These are phyloP conservation scores for Geosmithia morbida DNA, from an alignment of 2,329 filamentous ascomycete genomes.

Conservation along the genomic window DNA sequence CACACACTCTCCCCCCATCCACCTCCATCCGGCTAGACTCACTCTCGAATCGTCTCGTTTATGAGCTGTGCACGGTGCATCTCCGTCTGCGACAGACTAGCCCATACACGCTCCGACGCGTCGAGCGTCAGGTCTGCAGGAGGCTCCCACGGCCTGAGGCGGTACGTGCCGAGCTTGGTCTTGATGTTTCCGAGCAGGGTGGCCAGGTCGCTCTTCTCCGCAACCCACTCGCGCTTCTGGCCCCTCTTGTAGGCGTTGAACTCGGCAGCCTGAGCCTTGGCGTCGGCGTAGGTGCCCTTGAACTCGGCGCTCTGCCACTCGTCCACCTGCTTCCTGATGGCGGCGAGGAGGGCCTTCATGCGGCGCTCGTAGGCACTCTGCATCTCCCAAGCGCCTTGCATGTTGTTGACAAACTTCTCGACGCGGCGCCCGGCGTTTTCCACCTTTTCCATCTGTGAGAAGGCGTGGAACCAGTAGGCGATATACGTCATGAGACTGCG, in stretches of 20 bases:
- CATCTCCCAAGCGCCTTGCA: slow-evolving; percentile 99
- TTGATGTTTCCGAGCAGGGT: slow-evolving; percentile 95
- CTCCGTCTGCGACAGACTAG: slow-evolving; percentile 64
- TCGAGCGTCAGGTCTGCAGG: slow-evolving; percentile 72
- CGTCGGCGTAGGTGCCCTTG: slow-evolving; percentile 83
- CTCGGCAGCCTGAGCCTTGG: slow-evolving; percentile 69
- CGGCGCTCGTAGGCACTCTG: slow-evolving; percentile 88
- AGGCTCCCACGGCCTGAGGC: slow-evolving; percentile 79
- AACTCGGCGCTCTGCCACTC: slow-evolving; percentile 71
- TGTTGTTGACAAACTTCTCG: slow-evolving; percentile 96
- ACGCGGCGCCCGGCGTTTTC: slow-evolving; percentile 93
- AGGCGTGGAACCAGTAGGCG: slow-evolving; percentile 99
- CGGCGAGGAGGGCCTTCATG: slow-evolving; percentile 68
- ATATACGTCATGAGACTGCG: slow-evolving; percentile 98
- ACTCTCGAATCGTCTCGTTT: slow-evolving; percentile 96
- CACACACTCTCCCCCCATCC: too few relatives aligned
- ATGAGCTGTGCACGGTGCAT: slow-evolving; percentile 83
- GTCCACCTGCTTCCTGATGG: slow-evolving; percentile 59
- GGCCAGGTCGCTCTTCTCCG: slow-evolving; percentile 90
- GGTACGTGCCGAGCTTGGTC: slow-evolving; percentile 93
- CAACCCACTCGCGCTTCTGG: slow-evolving; percentile 89
- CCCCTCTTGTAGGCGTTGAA: slow-evolving; percentile 86
- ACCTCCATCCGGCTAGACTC: too few relatives aligned
- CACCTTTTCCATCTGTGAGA: slow-evolving; percentile 96
- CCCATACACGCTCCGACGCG: slow-evolving; percentile 72